Conservation (phyloP, 1,139 yeast genomes). For the Zygosaccharomyces pseudobailii region DNA sequence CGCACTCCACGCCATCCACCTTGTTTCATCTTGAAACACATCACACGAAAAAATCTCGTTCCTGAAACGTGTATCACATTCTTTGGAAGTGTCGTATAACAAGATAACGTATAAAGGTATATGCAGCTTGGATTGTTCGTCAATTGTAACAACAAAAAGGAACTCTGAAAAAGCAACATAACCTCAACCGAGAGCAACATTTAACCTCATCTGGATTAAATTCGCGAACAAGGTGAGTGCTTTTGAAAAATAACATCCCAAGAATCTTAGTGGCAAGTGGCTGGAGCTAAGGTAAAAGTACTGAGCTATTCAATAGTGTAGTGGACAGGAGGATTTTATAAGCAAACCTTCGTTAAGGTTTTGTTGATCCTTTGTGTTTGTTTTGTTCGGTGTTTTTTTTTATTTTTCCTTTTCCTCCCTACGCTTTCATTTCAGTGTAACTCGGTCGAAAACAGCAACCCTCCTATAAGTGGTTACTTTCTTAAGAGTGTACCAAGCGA, state of each 20-base stretch:
- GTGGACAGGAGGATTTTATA: neutral
- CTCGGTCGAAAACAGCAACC: neutral
- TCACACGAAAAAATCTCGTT: no score
- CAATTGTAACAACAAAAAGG: neutral
- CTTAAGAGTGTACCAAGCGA: neutral
- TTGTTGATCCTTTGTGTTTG: neutral
- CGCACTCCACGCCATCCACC: no score
- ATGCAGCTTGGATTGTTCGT: neutral
- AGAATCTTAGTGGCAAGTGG: neutral
- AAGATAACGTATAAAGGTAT: neutral
- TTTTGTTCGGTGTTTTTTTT: neutral
- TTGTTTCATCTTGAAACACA: no score
- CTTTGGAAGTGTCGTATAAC: neutral
- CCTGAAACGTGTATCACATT: neutral
- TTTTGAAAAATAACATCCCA: neutral
- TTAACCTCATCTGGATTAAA: slow-evolving; percentile 1
- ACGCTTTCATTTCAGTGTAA: neutral
- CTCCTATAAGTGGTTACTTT: neutral
- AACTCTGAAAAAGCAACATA: neutral
- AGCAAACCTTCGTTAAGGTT: neutral
- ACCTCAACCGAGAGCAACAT: neutral
- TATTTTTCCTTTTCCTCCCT: neutral
- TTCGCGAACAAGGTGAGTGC: neutral
- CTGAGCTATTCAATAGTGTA: neutral
- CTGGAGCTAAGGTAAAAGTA: neutral